Evolutionary conservation across 2,329 filamentous ascomycete species (phyloP).

Genomic region (Xylariaceae sp.): DNA sequence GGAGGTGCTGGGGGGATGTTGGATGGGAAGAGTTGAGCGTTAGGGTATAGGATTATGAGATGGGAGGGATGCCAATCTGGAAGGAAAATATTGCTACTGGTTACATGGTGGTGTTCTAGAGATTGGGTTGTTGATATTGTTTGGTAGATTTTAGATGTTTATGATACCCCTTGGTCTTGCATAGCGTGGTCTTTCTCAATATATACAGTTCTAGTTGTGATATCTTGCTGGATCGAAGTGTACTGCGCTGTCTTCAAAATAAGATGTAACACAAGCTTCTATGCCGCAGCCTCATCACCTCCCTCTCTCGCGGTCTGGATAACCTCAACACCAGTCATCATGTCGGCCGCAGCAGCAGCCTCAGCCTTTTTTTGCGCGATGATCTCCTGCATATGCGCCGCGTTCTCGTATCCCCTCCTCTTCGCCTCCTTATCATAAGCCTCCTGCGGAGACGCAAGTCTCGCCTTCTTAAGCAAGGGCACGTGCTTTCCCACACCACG

Average conservation of each 20-base stretch:
- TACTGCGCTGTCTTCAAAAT: too few species aligned
- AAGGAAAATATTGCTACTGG: background rate
- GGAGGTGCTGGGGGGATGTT: conserved; percentile 9
- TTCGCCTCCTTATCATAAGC: conserved; percentile 68
- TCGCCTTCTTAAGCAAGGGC: conserved; percentile 59
- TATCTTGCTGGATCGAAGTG: background rate
- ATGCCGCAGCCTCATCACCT: conserved; percentile 37
- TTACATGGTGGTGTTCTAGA: conserved; percentile 4
- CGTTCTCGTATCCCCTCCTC: conserved; percentile 62
- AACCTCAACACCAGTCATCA: conserved; percentile 44
- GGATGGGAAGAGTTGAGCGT: conserved; percentile 1
- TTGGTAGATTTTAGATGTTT: background rate
- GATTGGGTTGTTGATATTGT: background rate
- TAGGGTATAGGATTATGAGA: too few species aligned
- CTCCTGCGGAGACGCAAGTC: conserved; percentile 58
- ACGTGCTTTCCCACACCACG: conserved; percentile 60
- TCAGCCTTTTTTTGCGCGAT: conserved; percentile 32
- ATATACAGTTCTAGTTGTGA: conserved; percentile 2
- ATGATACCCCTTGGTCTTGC: conserved; percentile 22
- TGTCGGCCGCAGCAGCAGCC: conserved; percentile 22
- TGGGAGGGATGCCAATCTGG: too few species aligned
- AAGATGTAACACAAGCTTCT: too few species aligned
- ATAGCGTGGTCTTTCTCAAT: background rate
- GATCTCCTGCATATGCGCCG: conserved; percentile 52
- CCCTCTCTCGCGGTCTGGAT: conserved; percentile 29